phyloP scores from a whole-genome alignment of 2,329 filamentous ascomycete species.

The Aureobasidium sp. region DNA sequence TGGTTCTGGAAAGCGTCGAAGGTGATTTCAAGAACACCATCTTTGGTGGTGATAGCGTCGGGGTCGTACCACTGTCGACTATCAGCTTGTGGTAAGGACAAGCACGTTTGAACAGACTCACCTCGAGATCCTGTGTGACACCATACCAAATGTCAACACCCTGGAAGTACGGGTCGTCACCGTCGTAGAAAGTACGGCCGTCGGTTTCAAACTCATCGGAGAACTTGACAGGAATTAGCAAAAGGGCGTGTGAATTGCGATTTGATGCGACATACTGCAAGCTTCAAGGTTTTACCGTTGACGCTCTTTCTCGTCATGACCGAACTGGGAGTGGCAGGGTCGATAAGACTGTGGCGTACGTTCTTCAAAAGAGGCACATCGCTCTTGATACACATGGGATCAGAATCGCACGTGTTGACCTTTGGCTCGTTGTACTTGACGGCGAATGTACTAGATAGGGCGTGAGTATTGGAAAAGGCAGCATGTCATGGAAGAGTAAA shows the following conservation, averaged over 20 bases:
- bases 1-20: slow-evolving; percentile 62
- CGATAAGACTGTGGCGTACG: slow-evolving; percentile 54
- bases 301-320: slow-evolving; percentile 49
- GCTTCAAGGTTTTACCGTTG: slow-evolving; percentile 54
- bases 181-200: slow-evolving; percentile 63
- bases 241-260: neutral
- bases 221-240: slow-evolving; percentile 38
- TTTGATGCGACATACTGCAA: slow-evolving; percentile 47
- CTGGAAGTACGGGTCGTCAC: slow-evolving; percentile 62
- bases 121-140: slow-evolving; percentile 60
- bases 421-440: slow-evolving; percentile 35
- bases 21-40: slow-evolving; percentile 56
- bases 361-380: slow-evolving; percentile 52
- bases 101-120: slow-evolving; percentile 28
- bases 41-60: slow-evolving; percentile 55
- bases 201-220: slow-evolving; percentile 65
- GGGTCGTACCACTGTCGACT: slow-evolving; percentile 58
- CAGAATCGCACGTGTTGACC: slow-evolving; percentile 32
- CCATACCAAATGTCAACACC: slow-evolving; percentile 66
- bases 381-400: slow-evolving; percentile 42
- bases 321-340: slow-evolving; percentile 58
- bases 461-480: neutral
- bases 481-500: neutral
- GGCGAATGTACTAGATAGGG: slow-evolving; percentile 26
- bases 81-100: slow-evolving; percentile 1